Base-by-base conservation (phyloP, 805 yeast genomes). In the Candida maris region DNA sequence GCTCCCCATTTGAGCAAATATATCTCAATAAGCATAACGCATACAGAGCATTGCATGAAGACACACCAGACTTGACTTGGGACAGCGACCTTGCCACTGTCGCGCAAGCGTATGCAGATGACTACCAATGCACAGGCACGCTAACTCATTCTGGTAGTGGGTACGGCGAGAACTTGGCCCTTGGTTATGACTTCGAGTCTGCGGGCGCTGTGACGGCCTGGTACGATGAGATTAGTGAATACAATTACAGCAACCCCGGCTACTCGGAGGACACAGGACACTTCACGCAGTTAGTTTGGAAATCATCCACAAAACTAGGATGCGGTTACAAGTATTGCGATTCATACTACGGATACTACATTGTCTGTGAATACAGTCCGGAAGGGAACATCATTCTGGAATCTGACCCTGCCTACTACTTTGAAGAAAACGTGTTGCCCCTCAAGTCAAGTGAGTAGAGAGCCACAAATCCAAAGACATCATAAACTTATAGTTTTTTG, bases 231-330 rank as follows among this genome's bases (percentile, higher is more conserved):
- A 70, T 77, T 37, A 38, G 50, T 30, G 34, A 54, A 5, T 83
- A 81, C 64, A 62, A 71, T 54, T 77, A 70, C 61, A 54, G 68
- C 19, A 65, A 64, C 46, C 77, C 79, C 21, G 65, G 61, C 2
- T 73, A 65, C 59, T 49, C 68, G 29, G 63, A 53, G 20, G 51
- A 62, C 9, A 77, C 88, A 29, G 91, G 91, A 32, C 95, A 86
- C 61, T 86, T 84, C 63, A 83, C 94, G 15, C 93, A 84, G 58
- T 65, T 85, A 30, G 75, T 85, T 21, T 85, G 95, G 95, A 71
- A 68, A 45, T 57, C 64, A 19, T 65, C 85, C 20, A 67, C 77
- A 7, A 57, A 67, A 45, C 38, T 85, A 12, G 95, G 94, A 14
- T 85, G 95, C 65, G 93, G 82, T 35, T 64, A 68, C 59, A 79